Evolutionary conservation across 257 asterid genomes (phyloP).

Genomic region (Salvia rosmarinus): DNA sequence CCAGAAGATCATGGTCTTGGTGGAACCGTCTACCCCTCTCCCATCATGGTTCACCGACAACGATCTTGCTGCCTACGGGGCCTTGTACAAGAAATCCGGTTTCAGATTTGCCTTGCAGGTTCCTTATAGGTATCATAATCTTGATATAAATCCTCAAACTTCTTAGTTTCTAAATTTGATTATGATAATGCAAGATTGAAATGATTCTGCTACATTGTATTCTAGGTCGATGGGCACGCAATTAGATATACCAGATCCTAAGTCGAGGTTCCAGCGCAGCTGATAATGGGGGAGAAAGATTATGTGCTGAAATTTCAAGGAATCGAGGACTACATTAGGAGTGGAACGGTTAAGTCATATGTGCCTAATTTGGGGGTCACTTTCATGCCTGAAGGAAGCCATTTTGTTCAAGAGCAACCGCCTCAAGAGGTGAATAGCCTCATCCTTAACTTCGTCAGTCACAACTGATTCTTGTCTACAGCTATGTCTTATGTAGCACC

Average conservation of each 20-base stretch:
- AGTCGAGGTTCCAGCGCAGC: conserved; percentile 63
- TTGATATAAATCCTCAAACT: not conserved
- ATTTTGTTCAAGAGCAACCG: conserved; percentile 78
- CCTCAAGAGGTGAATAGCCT: conserved; percentile 54
- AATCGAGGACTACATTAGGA: conserved; percentile 61
- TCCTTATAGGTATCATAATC: conserved; percentile 62
- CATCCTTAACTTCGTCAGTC: conserved; percentile 50
- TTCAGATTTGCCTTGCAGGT: conserved; percentile 66
- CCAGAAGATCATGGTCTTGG: conserved; percentile 82
- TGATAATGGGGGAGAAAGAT: conserved; percentile 77
- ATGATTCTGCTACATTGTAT: not conserved
- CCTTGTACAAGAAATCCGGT: conserved; percentile 69
- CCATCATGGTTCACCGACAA: conserved; percentile 76
- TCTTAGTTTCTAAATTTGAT: not conserved
- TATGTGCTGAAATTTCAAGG: conserved; percentile 63
- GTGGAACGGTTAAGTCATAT: conserved; percentile 44
- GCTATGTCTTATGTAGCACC: too few relatives aligned
- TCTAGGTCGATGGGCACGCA: conserved; percentile 44
- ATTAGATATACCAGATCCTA: conserved; percentile 41
- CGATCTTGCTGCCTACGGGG: conserved; percentile 66
- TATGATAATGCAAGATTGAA: not conserved
- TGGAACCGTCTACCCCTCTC: conserved; percentile 59
- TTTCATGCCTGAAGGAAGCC: conserved; percentile 68
- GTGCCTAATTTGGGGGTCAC: conserved; percentile 64
- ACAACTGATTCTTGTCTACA: not conserved